Conservation (phyloP, 345 rosid genomes). For the Draba incana region DNA sequence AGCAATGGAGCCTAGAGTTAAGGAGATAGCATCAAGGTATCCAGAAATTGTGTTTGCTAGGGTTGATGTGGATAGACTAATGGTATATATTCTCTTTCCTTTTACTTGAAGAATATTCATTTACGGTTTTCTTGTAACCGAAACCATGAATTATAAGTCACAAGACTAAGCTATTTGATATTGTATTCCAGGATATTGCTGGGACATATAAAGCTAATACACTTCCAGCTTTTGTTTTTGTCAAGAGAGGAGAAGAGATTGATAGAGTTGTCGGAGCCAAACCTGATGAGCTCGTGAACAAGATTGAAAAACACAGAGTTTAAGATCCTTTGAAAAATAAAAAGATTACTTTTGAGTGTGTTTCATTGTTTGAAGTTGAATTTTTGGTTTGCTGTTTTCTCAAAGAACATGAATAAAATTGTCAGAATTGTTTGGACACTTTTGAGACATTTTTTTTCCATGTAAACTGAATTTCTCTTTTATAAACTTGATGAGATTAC, state of each 20-base stretch:
- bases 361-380: conserved; percentile 8
- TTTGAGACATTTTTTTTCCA: not conserved
- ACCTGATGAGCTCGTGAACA: conserved; percentile 56
- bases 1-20: conserved; percentile 56
- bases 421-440: conserved; percentile 2
- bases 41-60: conserved; percentile 59
- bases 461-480: too few relatives aligned
- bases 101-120: not conserved
- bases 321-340: not conserved
- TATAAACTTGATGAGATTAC: too few relatives aligned
- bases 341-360: conserved; percentile 1
- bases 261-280: conserved; percentile 69
- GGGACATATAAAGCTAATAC: conserved; percentile 46
- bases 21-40: conserved; percentile 56
- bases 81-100: conserved; percentile 38
- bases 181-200: conserved; percentile 55
- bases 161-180: conserved; percentile 19
- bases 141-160: not conserved
- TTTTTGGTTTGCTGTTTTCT: conserved; percentile 16
- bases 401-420: conserved; percentile 24
- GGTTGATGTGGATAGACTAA: conserved; percentile 68
- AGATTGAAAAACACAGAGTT: conserved; percentile 55
- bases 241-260: conserved; percentile 69
- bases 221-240: conserved; percentile 64
- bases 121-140: not conserved